A percentile compares a stretch with the other conserved stretches of the same genome.
Evolutionary conservation across 106 monocot genomes (phyloP).

Genomic region (Iris macrosiphon): DNA sequence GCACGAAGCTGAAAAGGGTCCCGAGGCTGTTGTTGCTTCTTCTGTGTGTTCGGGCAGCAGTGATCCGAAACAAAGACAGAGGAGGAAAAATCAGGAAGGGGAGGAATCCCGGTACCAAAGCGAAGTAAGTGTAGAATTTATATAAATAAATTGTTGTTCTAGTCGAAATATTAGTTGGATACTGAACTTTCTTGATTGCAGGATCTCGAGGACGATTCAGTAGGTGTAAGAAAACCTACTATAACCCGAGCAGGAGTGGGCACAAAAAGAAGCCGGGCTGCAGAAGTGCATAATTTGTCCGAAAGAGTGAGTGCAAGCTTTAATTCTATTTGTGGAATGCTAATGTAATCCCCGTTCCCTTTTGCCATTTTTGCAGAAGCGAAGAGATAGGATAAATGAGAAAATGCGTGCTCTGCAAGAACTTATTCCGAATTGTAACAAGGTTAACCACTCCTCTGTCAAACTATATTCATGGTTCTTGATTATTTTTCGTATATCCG

Average conservation of each 20-base stretch:
- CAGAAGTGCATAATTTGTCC: constrained; percentile 96
- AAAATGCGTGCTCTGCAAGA: constrained; percentile 92
- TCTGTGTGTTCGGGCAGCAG: constrained; percentile 50
- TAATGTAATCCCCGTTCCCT: not conserved
- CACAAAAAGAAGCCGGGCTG: constrained; percentile 62
- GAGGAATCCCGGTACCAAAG: constrained; percentile 53
- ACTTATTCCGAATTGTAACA: constrained; percentile 93
- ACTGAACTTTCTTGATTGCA: no score
- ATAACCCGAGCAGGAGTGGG: constrained; percentile 7
- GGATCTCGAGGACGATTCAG: constrained; percentile 71
- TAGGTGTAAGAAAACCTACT: constrained; percentile 33
- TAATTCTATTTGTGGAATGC: not conserved
- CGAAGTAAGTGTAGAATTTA: constrained; percentile 67
- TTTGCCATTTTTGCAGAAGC: constrained; percentile 34
- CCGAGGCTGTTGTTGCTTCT: constrained; percentile 44
- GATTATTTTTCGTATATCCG: no score
- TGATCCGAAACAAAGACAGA: constrained; percentile 28
- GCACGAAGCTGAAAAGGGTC: constrained; percentile 26
- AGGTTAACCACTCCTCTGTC: no score
- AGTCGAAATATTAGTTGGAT: no score
- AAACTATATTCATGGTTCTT: no score
- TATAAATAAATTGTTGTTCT: no score
- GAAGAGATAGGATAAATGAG: constrained; percentile 96
- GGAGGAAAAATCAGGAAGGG: constrained; percentile 51
- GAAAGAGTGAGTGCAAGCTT: constrained; percentile 65